Base-by-base conservation (phyloP, 225 moss, liverwort and hornwort species). In the Lunularia cruciata region DNA sequence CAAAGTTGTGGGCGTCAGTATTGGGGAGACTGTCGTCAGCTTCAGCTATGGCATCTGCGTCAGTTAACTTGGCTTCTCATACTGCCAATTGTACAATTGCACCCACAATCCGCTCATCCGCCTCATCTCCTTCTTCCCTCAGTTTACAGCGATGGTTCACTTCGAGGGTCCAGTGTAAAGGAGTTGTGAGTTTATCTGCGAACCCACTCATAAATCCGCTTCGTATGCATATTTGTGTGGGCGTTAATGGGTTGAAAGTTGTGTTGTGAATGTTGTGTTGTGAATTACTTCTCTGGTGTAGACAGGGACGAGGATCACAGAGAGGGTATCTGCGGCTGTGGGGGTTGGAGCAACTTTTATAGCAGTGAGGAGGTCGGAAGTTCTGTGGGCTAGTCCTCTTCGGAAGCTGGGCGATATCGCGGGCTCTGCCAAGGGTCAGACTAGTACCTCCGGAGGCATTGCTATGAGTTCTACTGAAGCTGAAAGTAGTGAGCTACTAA, bases 41-140 rank as follows among this genome's bases (percentile, higher is more conserved):
- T 23, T 42, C 40, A 40, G 39, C 61, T 23, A 61, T 61, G 38
- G 61, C 61, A 61, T 40, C 39, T 40, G 22, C 39, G 33, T 15
- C 13, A 1, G 32, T 31, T 14, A 18, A 18, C 19, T 15, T 57
- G 57, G 34, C 3, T 20, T 61, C 39, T 4, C 3, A 12, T 8
- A 12, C 13, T 10, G 10, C 18, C 22, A n/a, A 10, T 3, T 18
- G 51, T 4, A 26, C 61, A 11, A 42, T 39, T 4, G 12, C 20
- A 25, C 49, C 49, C 20, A 6, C n/a, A 1, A 30, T 0, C 14
- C 45, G 46, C 14, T 27, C 45, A 47, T 43, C 18, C 6, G 28
- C 16, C 1, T 25, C 3, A 10, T 43, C 43, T 43, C 43, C 43
- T 43, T 43, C 43, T 43, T 43, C 43, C 3, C 3, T 16, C 16